phyloP scores from a whole-genome alignment of 2,329 filamentous ascomycete species.

The Cytospora schulzeri region DNA sequence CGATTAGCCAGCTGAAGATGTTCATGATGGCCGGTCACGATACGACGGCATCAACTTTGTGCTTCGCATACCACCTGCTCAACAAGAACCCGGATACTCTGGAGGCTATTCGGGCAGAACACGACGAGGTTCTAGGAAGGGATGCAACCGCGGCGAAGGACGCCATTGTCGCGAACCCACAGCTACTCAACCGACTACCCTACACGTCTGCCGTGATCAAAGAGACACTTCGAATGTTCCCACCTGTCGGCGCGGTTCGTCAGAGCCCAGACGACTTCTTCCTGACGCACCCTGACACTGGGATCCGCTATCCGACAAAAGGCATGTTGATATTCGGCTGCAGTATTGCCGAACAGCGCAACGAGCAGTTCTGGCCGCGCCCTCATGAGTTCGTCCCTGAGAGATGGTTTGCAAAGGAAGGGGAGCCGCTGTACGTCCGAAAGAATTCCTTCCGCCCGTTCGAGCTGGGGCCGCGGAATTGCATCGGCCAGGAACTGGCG shows the following conservation, averaged over 20 bases:
- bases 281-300: conserved; percentile 39
- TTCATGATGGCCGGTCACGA: conserved; percentile 33
- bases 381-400: conserved; percentile 45
- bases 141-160: conserved; percentile 37
- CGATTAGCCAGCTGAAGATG: conserved; percentile 32
- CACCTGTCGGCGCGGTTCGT: conserved; percentile 47
- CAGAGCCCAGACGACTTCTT: conserved; percentile 36
- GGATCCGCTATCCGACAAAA: conserved; percentile 41
- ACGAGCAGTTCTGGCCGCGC: conserved; percentile 41
- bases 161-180: conserved; percentile 42
- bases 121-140: conserved; percentile 34
- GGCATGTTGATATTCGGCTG: conserved; percentile 33
- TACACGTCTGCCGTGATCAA: conserved; percentile 58
- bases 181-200: conserved; percentile 50
- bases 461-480: conserved; percentile 40
- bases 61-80: conserved; percentile 26
- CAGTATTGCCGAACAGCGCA: conserved; percentile 34
- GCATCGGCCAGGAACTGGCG: conserved; percentile 42
- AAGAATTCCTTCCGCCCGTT: conserved; percentile 40
- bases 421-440: conserved; percentile 33
- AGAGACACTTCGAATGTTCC: conserved; percentile 55
- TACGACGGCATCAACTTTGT: conserved; percentile 24
- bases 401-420: conserved; percentile 40
- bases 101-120: conserved; percentile 35
- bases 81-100: conserved; percentile 32